Evolutionary conservation across 2,329 filamentous ascomycete species (phyloP).

Genomic region (Aspergillus transmontanensis): DNA sequence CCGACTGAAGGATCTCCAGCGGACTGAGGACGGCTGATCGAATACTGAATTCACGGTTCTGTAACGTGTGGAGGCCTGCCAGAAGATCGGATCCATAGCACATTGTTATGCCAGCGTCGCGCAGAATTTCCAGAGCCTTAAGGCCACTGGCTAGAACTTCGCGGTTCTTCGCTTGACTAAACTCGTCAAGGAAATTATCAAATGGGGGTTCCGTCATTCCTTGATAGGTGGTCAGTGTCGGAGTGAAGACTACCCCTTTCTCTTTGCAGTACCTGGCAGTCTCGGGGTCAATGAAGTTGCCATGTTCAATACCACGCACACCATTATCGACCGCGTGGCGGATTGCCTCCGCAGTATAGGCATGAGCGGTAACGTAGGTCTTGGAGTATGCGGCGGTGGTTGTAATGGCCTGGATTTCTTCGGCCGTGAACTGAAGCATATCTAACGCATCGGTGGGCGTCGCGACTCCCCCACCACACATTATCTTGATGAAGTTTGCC

Average conservation of each 20-base stretch:
- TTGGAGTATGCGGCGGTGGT: constrained; percentile 51
- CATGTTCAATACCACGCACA: constrained; percentile 57
- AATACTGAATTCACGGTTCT: constrained; percentile 52
- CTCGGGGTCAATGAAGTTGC: constrained; percentile 45
- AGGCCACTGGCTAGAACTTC: constrained; percentile 52
- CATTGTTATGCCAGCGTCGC: constrained; percentile 55
- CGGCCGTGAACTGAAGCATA: constrained; percentile 57
- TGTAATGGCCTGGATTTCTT: constrained; percentile 57
- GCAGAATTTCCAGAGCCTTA: constrained; percentile 48
- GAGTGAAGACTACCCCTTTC: constrained; percentile 52
- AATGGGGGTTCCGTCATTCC: constrained; percentile 45
- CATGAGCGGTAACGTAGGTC: constrained; percentile 59
- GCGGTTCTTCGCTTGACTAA: constrained; percentile 48
- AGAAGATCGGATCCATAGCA: constrained; percentile 60
- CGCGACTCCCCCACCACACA: constrained; percentile 59
- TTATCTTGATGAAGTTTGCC: constrained; percentile 64
- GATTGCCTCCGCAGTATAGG: constrained; percentile 58
- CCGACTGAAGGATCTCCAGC: constrained; percentile 50
- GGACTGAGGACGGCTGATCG: constrained; percentile 44
- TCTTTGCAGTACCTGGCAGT: constrained; percentile 53
- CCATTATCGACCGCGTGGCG: constrained; percentile 57
- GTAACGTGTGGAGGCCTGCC: constrained; percentile 47
- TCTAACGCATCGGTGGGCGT: constrained; percentile 56
- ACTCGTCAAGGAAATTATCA: constrained; percentile 6
- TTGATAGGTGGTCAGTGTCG: constrained; percentile 55